phyloP scores from a whole-genome alignment of 2,329 filamentous ascomycete species.

The Xylariaceae sp. region DNA sequence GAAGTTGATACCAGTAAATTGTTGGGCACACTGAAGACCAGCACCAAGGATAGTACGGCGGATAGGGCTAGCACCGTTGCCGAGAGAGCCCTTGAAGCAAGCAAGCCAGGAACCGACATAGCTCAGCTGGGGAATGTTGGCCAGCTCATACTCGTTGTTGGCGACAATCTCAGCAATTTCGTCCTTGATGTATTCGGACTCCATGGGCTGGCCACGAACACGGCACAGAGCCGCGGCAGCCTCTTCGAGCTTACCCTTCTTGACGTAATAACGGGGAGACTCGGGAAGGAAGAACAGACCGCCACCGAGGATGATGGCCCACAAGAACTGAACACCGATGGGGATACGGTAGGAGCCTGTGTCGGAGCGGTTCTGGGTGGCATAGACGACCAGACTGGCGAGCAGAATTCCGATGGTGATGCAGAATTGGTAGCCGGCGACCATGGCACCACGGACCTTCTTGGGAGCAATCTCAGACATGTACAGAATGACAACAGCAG shows the following conservation, averaged over 20 bases:
- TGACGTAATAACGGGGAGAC: constrained; percentile 69
- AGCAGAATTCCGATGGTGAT: constrained; percentile 70
- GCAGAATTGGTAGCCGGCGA: constrained; percentile 73
- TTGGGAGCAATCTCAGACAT: constrained; percentile 61
- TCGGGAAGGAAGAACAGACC: constrained; percentile 49
- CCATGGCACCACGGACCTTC: constrained; percentile 67
- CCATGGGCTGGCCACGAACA: constrained; percentile 61
- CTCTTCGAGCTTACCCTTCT: constrained; percentile 58
- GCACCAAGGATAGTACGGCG: constrained; percentile 46
- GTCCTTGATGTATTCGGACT: constrained; percentile 62
- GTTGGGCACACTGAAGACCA: constrained; percentile 32
- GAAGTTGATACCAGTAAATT: constrained; percentile 62
- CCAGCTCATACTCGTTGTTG: constrained; percentile 67
- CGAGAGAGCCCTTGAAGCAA: constrained; percentile 53
- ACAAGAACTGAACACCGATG: constrained; percentile 62
- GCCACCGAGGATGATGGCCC: constrained; percentile 36
- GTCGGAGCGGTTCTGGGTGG: constrained; percentile 54
- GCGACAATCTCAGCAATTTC: constrained; percentile 72
- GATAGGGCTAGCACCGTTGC: constrained; percentile 51
- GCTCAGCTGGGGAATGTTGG: constrained; percentile 52
- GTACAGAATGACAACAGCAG: constrained; percentile 65
- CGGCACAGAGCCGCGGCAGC: constrained; percentile 55
- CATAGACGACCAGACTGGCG: constrained; percentile 65
- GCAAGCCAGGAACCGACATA: constrained; percentile 59
- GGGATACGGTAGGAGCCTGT: constrained; percentile 67